Percentiles rank a stretch among this genome's conserved stretches.
Conservation (phyloP, 192 early-diverging fungal genomes). For the Gonapodya prolifera region DNA sequence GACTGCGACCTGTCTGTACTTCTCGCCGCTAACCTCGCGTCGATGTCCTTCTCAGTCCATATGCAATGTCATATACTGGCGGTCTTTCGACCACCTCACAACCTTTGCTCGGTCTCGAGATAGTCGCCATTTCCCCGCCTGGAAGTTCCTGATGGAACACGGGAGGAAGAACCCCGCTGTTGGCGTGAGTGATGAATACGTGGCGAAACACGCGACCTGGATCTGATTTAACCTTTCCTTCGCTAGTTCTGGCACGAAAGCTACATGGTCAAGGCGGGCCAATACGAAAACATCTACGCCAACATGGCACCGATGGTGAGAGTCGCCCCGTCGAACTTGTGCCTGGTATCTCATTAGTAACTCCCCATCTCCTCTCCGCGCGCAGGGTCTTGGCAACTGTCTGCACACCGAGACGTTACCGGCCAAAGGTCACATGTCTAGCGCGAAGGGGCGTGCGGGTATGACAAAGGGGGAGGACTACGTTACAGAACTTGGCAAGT, state of each 20-base stretch:
- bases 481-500: background rate
- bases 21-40: background rate
- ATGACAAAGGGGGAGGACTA: background rate
- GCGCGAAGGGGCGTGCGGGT: background rate
- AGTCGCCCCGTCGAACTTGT: too few relatives aligned
- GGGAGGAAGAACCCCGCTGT: background rate
- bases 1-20: background rate
- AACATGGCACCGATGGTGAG: background rate
- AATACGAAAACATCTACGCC: background rate
- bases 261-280: background rate
- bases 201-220: background rate
- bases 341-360: too few relatives aligned
- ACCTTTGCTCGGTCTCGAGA: background rate
- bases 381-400: background rate
- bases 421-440: background rate
- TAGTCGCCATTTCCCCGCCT: background rate
- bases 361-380: background rate
- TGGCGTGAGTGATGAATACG: background rate
- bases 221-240: background rate
- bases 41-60: background rate
- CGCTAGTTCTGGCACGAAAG: background rate
- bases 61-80: background rate
- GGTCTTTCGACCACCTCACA: constrained; percentile 3
- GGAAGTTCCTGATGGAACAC: background rate
- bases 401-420: background rate